phyloP scores from a whole-genome alignment of 2,329 filamentous ascomycete genomes.

The Cryphonectria nitschkei region DNA sequence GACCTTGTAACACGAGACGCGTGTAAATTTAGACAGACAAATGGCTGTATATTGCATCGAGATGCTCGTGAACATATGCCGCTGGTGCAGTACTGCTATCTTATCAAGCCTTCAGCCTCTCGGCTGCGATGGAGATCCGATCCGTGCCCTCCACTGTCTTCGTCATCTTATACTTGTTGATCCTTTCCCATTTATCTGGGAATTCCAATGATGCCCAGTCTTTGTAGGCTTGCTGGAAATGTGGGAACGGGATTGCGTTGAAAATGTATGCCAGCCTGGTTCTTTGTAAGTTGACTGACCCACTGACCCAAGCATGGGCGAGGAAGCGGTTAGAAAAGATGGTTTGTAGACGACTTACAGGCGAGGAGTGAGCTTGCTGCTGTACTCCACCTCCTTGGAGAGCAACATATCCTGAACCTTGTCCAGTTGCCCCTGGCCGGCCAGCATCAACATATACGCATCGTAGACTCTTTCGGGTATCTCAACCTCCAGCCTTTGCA shows the following conservation, averaged over 20 bases:
- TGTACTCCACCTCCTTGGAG: conserved; percentile 68
- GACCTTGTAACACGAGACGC: background rate
- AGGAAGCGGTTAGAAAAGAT: background rate
- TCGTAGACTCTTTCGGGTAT: conserved; percentile 74
- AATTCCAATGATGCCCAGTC: conserved; percentile 27
- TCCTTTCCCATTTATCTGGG: conserved; percentile 16
- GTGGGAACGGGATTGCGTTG: conserved; percentile 22
- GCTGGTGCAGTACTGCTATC: background rate
- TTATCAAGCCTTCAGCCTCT: conserved; percentile 18
- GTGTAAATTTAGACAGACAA: conserved; percentile 21
- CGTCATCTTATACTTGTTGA: conserved; percentile 12
- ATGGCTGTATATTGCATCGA: conserved; percentile 18
- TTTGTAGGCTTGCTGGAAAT: conserved; percentile 22
- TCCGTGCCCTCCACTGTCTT: conserved; percentile 27
- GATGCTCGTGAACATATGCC: conserved; percentile 4
- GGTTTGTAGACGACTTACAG: conserved; percentile 59
- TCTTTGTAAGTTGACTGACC: conserved; percentile 7
- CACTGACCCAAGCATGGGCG: background rate
- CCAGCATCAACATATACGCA: conserved; percentile 77
- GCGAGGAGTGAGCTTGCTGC: conserved; percentile 67
- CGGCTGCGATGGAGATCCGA: conserved; percentile 17
- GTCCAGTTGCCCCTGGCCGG: conserved; percentile 71
- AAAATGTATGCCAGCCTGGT: conserved; percentile 24
- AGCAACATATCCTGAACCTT: conserved; percentile 69
- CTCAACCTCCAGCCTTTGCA: conserved; percentile 76